A percentile compares a stretch with the other conserved stretches of the same genome.
Conservation (phyloP, 345 rosid genomes). For the Syzygium aqueum region DNA sequence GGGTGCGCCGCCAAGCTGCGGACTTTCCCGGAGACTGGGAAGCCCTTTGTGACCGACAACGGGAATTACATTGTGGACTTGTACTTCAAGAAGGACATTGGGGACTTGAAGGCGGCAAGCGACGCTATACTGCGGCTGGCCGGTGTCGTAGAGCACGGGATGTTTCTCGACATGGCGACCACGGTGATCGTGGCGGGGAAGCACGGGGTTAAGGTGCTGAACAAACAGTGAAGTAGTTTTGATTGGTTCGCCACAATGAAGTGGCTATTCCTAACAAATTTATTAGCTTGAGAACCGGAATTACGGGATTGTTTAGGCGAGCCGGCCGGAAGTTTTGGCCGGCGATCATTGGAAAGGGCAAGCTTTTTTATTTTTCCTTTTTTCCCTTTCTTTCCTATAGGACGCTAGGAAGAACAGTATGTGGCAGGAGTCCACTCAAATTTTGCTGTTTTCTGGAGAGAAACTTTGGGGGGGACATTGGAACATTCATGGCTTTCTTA, state of each 20-base stretch:
- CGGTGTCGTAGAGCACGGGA: slow-evolving; percentile 89
- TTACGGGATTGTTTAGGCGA: slow-evolving; percentile 1
- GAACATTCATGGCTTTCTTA: neutral
- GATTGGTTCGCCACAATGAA: neutral
- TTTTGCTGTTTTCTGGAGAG: neutral
- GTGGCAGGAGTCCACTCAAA: neutral
- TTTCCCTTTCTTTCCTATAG: neutral
- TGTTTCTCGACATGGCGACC: slow-evolving; percentile 94
- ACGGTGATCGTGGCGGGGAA: slow-evolving; percentile 89
- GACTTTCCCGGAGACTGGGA: slow-evolving; percentile 11
- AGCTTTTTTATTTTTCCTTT: neutral
- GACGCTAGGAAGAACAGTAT: neutral
- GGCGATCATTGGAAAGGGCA: neutral
- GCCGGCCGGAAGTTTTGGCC: neutral
- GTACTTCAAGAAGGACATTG: slow-evolving; percentile 61
- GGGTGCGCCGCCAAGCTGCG: slow-evolving; percentile 60
- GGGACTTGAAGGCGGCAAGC: slow-evolving; percentile 60
- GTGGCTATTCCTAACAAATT: neutral
- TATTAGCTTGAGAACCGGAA: neutral
- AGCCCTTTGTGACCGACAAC: slow-evolving; percentile 75
- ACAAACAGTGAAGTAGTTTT: slow-evolving; percentile 8
- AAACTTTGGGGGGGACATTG: neutral
- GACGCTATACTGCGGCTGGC: slow-evolving; percentile 73
- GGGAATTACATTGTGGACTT: slow-evolving; percentile 76
- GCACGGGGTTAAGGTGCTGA: slow-evolving; percentile 58